These are phyloP conservation scores for Seiridium unicorne DNA, from an alignment of 2,329 filamentous ascomycete genomes.

Conservation along the genomic window DNA sequence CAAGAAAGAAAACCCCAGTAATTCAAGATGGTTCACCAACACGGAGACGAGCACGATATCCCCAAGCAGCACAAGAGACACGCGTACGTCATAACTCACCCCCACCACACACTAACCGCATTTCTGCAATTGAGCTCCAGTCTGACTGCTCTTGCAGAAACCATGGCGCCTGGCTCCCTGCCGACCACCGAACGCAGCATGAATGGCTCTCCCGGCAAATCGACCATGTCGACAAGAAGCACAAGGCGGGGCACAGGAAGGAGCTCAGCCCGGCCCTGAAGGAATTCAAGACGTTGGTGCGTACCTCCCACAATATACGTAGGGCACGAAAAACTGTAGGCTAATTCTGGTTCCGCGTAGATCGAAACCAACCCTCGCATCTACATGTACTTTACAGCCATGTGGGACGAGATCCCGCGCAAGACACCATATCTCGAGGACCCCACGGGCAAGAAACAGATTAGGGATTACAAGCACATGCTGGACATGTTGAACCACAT, in stretches of 20 bases:
- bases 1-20: background rate
- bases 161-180: conserved; percentile 59
- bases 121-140: too few relatives aligned
- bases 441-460: conserved; percentile 59
- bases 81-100: conserved; percentile 33
- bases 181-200: conserved; percentile 54
- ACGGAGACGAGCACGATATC: conserved; percentile 50
- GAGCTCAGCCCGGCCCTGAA: conserved; percentile 55
- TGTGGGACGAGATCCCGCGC: conserved; percentile 66
- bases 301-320: background rate
- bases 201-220: conserved; percentile 61
- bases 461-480: conserved; percentile 66
- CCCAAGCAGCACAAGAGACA: conserved; percentile 44
- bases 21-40: conserved; percentile 46
- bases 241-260: conserved; percentile 32
- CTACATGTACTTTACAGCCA: conserved; percentile 64
- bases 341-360: background rate
- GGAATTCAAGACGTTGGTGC: conserved; percentile 58
- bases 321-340: background rate
- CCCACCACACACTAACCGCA: background rate
- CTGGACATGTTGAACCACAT: conserved; percentile 63
- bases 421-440: conserved; percentile 60
- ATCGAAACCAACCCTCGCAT: conserved; percentile 64
- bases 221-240: conserved; percentile 49
- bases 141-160: background rate